phyloP scores from a whole-genome alignment of 2,329 filamentous ascomycete genomes.

The Aspergillus sp. region DNA sequence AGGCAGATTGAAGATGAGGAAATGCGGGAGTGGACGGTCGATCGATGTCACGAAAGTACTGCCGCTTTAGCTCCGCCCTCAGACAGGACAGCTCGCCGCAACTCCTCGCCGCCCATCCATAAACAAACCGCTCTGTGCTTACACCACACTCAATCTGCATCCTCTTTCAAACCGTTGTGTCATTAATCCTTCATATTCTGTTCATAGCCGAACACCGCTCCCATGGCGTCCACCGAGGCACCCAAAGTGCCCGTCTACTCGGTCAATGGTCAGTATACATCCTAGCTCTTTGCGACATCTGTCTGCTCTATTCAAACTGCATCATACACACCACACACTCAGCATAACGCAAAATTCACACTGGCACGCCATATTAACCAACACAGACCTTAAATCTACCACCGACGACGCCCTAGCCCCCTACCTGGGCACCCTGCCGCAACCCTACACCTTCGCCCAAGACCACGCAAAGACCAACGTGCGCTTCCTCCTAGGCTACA shows the following conservation, averaged over 20 bases:
- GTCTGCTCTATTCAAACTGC: neutral
- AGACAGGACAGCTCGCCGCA: slow-evolving; percentile 36
- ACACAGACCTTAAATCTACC: slow-evolving; percentile 87
- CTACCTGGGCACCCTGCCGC: slow-evolving; percentile 83
- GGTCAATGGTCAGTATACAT: slow-evolving; percentile 36
- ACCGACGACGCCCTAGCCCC: slow-evolving; percentile 91
- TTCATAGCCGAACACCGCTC: neutral
- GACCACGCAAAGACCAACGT: slow-evolving; percentile 78
- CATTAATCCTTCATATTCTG: neutral
- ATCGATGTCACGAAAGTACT: slow-evolving; percentile 6
- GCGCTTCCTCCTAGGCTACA: slow-evolving; percentile 78
- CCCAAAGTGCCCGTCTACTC: slow-evolving; percentile 46
- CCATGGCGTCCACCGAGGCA: slow-evolving; percentile 28
- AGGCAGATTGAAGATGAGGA: slow-evolving; percentile 2
- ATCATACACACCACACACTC: neutral
- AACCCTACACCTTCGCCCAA: slow-evolving; percentile 64
- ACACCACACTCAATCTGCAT: neutral
- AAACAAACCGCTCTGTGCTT: neutral
- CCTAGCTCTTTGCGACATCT: neutral
- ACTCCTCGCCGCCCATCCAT: slow-evolving; percentile 11
- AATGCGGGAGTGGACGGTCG: slow-evolving; percentile 10
- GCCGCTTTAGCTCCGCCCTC: slow-evolving; percentile 23
- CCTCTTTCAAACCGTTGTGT: neutral
- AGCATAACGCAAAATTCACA: neutral
- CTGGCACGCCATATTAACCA: neutral